phyloP scores from a whole-genome alignment of 371 early-diverging fungal genomes.

The Parasitella parasitica region DNA sequence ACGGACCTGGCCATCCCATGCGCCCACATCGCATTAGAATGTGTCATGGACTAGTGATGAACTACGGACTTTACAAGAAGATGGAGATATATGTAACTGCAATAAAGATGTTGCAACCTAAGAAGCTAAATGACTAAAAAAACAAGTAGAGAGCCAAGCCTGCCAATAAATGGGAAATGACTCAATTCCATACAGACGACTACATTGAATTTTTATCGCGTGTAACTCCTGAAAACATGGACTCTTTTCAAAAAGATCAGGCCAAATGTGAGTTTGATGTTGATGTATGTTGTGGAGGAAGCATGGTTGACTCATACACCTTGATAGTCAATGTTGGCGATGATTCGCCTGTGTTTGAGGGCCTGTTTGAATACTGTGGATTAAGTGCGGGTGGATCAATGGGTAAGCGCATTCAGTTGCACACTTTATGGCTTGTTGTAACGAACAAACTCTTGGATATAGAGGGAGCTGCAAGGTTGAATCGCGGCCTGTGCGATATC shows the following conservation, averaged over 20 bases:
- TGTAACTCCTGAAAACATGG: slow-evolving; percentile 85
- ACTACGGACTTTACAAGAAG: slow-evolving; percentile 87
- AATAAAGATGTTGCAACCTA: neutral
- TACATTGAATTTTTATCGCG: slow-evolving; percentile 92
- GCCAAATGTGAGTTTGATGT: slow-evolving; percentile 81
- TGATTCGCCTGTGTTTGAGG: slow-evolving; percentile 96
- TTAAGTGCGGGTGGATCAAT: slow-evolving; percentile 92
- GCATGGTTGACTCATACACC: neutral
- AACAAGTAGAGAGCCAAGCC: slow-evolving; percentile 52
- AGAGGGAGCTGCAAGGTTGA: slow-evolving; percentile 84
- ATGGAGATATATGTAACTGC: slow-evolving; percentile 64
- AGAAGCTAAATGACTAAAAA: neutral
- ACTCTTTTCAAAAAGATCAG: slow-evolving; percentile 56
- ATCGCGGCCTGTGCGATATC: slow-evolving; percentile 85
- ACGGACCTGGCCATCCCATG: slow-evolving; percentile 91
- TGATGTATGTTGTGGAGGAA: no score
- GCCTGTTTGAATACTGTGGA: slow-evolving; percentile 88
- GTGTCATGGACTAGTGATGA: slow-evolving; percentile 89
- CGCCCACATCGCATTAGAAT: slow-evolving; percentile 94
- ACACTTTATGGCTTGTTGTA: neutral
- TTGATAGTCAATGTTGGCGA: slow-evolving; percentile 50
- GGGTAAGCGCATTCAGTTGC: slow-evolving; percentile 30
- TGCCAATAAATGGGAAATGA: slow-evolving; percentile 87
- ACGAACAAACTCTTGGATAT: neutral
- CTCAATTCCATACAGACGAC: slow-evolving; percentile 94